phyloP scores from a whole-genome alignment of 305 asterid species.

The Fraxinus xanthoxyloides region DNA sequence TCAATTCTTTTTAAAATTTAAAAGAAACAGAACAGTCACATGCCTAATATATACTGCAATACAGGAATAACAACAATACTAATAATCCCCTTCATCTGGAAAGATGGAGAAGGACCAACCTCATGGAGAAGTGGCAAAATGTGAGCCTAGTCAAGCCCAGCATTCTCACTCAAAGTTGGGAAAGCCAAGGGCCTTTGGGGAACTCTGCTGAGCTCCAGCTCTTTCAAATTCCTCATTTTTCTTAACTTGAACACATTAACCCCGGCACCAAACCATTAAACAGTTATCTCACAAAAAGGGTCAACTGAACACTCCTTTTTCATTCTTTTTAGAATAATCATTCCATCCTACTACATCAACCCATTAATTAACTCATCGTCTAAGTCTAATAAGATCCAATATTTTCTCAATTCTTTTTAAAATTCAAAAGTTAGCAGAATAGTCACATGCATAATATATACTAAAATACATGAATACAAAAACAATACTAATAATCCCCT shows the following conservation, averaged over 20 bases:
- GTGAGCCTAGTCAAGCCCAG: conserved; percentile 76
- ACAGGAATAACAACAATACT: not conserved
- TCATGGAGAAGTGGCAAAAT: conserved; percentile 81
- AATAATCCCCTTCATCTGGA: not conserved
- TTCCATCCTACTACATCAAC: not conserved
- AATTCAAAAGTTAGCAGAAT: not conserved
- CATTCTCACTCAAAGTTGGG: conserved; percentile 62
- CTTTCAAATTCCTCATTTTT: conserved; percentile 66
- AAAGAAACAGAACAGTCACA: not conserved
- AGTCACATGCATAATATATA: not conserved
- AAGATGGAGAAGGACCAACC: conserved; percentile 37
- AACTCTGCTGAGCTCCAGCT: conserved; percentile 77
- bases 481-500: not conserved
- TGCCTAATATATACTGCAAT: not conserved
- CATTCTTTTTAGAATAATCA: not conserved
- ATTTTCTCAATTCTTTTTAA: not conserved
- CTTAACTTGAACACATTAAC: conserved; percentile 66
- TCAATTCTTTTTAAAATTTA: not conserved
- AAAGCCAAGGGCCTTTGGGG: conserved; percentile 71
- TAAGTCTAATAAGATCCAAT: not conserved
- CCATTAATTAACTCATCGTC: not conserved
- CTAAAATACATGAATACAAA: not conserved
- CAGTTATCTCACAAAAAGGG: not conserved
- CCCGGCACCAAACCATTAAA: conserved; percentile 37
- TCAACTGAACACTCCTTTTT: not conserved